A percentile compares a stretch with the other conserved stretches of the same genome.
phyloP scores from a whole-genome alignment of 169 alveolate species.

The Plasmodium adleri region DNA sequence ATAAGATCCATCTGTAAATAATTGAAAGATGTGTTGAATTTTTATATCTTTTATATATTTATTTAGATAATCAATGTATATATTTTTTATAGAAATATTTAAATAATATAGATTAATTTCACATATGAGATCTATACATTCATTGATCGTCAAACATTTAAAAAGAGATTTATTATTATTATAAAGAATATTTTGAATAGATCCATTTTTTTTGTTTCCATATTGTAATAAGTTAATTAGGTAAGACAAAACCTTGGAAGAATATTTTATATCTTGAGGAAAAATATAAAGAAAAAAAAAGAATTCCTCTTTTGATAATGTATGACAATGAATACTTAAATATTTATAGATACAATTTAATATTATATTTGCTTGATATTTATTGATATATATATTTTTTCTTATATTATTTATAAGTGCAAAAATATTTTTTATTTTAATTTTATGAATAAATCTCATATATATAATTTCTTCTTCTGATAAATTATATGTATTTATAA shows the following conservation, averaged over 20 bases:
- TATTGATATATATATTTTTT: conserved; percentile 34
- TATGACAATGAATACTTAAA: conserved; percentile 30
- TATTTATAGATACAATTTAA: conserved; percentile 56
- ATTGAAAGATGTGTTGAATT: neutral
- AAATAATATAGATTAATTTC: conserved; percentile 33
- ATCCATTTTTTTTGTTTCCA: neutral
- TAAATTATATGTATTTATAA: conserved; percentile 32
- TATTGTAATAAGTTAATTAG: conserved; percentile 8
- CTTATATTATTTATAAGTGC: conserved; percentile 35
- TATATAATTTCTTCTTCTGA: conserved; percentile 36
- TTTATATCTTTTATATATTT: conserved; percentile 20
- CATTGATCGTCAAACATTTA: neutral
- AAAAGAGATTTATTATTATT: no score
- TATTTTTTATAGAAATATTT: conserved; percentile 5
- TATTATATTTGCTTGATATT: conserved; percentile 9
- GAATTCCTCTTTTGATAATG: conserved; percentile 11
- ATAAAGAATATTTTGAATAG: no score
- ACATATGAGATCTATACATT: conserved; percentile 8
- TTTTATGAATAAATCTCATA: conserved; percentile 50
- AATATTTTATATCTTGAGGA: conserved; percentile 42
- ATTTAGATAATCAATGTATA: conserved; percentile 18
- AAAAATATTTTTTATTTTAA: conserved; percentile 41
- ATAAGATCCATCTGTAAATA: conserved; percentile 22
- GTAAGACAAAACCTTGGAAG: conserved; percentile 12
- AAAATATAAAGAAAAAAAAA: conserved; percentile 35